Percentiles rank a stretch among this genome's conserved stretches.
Evolutionary conservation across 192 early-diverging fungal species (phyloP).

Genomic region (Coemansia sp.): DNA sequence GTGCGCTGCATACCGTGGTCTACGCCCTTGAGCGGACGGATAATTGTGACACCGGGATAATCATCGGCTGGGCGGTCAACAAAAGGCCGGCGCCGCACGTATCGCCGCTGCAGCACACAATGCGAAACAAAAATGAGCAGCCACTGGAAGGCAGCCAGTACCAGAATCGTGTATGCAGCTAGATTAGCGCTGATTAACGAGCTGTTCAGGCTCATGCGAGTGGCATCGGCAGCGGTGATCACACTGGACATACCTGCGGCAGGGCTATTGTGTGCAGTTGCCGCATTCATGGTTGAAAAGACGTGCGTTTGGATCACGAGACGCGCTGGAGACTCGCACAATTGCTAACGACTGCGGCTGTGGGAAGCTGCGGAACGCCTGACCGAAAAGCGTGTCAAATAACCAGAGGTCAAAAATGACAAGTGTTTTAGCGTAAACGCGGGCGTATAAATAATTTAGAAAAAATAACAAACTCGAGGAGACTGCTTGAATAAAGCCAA

Average conservation of each 20-base stretch:
- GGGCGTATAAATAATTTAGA: not conserved
- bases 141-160: slow-evolving; percentile 27
- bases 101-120: slow-evolving; percentile 47
- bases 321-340: not conserved
- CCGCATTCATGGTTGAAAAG: slow-evolving; percentile 3
- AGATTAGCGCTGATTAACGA: slow-evolving; percentile 6
- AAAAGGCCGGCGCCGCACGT: slow-evolving; percentile 36
- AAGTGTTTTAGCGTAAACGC: not conserved
- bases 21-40: slow-evolving; percentile 91
- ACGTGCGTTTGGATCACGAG: not conserved
- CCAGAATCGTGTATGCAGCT: slow-evolving; percentile 29
- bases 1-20: slow-evolving; percentile 82
- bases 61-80: slow-evolving; percentile 33
- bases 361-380: not conserved
- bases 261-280: slow-evolving; percentile 23
- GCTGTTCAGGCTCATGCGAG: not conserved
- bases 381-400: not conserved
- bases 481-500: too few species aligned
- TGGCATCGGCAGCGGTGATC: not conserved
- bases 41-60: slow-evolving; percentile 82
- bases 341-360: not conserved
- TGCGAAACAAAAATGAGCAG: slow-evolving; percentile 34
- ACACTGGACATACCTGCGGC: slow-evolving; percentile 13
- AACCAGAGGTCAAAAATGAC: not conserved
- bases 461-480: too few species aligned